Percentiles rank a stretch among this genome's conserved stretches.
phyloP scores from a whole-genome alignment of 352 stramenopile species.

The Phytophthora citrophthora region DNA sequence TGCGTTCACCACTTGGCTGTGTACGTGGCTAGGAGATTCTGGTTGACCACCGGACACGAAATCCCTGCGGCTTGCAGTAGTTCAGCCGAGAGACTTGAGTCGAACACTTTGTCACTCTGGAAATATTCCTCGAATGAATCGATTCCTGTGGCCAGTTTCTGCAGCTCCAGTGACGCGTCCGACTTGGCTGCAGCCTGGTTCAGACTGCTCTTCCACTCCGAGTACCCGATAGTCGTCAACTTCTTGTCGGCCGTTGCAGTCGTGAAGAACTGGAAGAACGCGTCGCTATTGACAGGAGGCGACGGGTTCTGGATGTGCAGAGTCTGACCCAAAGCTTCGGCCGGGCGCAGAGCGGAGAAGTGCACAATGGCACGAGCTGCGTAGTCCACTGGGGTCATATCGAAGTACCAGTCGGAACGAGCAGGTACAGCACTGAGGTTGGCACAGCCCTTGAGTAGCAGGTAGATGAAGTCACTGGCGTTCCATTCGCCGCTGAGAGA shows the following conservation, averaged over 20 bases:
- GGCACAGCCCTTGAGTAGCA: conserved; percentile 86
- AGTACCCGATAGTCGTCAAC: conserved; percentile 41
- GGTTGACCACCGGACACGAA: conserved; percentile 49
- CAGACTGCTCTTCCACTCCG: conserved; percentile 44
- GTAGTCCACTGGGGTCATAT: conserved; percentile 94
- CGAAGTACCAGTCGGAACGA: conserved; percentile 81
- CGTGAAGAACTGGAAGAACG: conserved; percentile 57
- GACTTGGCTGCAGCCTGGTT: conserved; percentile 36
- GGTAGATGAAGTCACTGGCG: conserved; percentile 89
- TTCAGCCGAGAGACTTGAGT: conserved; percentile 50
- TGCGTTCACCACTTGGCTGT: conserved; percentile 40
- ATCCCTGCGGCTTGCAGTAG: conserved; percentile 49
- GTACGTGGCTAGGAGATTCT: conserved; percentile 51
- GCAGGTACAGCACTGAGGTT: conserved; percentile 63
- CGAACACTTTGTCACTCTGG: conserved; percentile 69
- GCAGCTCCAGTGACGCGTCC: conserved; percentile 41
- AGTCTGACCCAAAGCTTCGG: conserved; percentile 64
- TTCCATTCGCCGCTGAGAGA: conserved; percentile 82
- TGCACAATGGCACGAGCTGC: conserved; percentile 86
- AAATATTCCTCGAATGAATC: conserved; percentile 77
- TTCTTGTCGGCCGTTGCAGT: conserved; percentile 32
- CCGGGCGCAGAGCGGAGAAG: conserved; percentile 65
- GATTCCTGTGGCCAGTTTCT: conserved; percentile 67
- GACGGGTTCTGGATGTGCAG: conserved; percentile 78
- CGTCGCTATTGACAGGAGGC: conserved; percentile 45